Base-by-base conservation (phyloP, 805 yeast genomes). In the Wickerhamiella qilinensis region DNA sequence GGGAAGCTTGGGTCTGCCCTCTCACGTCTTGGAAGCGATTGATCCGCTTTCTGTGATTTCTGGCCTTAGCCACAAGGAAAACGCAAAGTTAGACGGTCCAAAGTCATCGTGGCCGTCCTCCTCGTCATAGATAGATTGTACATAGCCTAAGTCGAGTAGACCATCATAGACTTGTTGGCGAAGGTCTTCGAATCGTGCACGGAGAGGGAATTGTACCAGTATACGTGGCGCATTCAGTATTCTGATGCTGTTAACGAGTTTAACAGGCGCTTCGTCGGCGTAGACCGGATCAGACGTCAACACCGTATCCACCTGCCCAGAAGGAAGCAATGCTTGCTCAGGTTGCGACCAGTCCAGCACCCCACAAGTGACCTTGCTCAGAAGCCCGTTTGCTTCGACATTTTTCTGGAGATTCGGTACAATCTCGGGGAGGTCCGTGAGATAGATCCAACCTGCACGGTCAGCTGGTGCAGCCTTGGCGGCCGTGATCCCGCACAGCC, bases 241-340 rank as follows among this genome's bases (percentile, higher is more conserved):
- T 3, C 51, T 48, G 4, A 86, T 60, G 67, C 82, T 76, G 36
- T 69, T 55, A 4, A 70, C 68, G 1, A 88, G 73, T 73, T 81
- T 71, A 14, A 55, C 54, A 1, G 96, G 96, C 52, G 88, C 97
- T 24, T 71, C 67, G 0, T 77, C 60, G 0, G 94, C 80, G 55
- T 91, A 88, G 2, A 88, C 74, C 0, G 96, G 95, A 56, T 88
- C 98, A 17, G 94, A 79, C 3, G 84, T 58, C 0, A 91, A 60
- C 3, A 88, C 63, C 0, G 83, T 70, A 30, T 70, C 67, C 53
- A 69, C 83, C 32, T 55, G 57, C 9, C 43, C 42, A 19, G 46
- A 49, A 3, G 11, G 31, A n/a, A 29, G 27, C 27, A 9, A 9
- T 9, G 27, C 27, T 9, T n/a, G 8, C 16, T 29, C 15, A n/a